Conservation (phyloP, 2,329 filamentous ascomycete species). For the Madurella mycetomatis region DNA sequence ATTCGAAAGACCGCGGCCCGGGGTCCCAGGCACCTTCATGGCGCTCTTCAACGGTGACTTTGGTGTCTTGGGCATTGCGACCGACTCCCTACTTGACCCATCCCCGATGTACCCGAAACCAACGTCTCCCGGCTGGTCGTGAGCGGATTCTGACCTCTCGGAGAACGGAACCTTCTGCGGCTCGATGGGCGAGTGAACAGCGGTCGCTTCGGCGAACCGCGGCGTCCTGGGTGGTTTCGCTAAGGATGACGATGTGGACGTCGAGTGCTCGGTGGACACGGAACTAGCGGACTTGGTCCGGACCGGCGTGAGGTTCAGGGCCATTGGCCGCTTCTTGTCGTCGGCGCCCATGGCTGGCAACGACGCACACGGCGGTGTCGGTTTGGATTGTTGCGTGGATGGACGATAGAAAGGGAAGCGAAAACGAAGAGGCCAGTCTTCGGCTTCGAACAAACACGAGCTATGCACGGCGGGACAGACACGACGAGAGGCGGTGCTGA, state of each 20-base stretch:
- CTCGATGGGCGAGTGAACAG: conserved; percentile 72
- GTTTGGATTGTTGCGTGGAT: conserved; percentile 20
- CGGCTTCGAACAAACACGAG: conserved; percentile 14
- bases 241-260: conserved; percentile 51
- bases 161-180: conserved; percentile 49
- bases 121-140: conserved; percentile 75
- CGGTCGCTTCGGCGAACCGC: conserved; percentile 76
- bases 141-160: conserved; percentile 52
- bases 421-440: conserved; percentile 36
- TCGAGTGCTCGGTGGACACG: conserved; percentile 44
- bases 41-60: conserved; percentile 84
- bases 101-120: conserved; percentile 86
- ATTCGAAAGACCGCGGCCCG: conserved; percentile 66
- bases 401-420: conserved; percentile 26
- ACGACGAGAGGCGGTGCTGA: conserved; percentile 8
- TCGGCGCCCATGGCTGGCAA: conserved; percentile 31
- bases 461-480: conserved; percentile 18
- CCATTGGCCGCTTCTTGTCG: conserved; percentile 54
- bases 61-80: conserved; percentile 62
- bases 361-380: conserved; percentile 31
- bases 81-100: conserved; percentile 49
- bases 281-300: conserved; percentile 36
- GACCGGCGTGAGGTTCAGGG: conserved; percentile 49
- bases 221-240: conserved; percentile 65
- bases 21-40: conserved; percentile 79